phyloP scores from a whole-genome alignment of 495 filamentous ascomycete species.

The Melanomma pulvis-pyrius region DNA sequence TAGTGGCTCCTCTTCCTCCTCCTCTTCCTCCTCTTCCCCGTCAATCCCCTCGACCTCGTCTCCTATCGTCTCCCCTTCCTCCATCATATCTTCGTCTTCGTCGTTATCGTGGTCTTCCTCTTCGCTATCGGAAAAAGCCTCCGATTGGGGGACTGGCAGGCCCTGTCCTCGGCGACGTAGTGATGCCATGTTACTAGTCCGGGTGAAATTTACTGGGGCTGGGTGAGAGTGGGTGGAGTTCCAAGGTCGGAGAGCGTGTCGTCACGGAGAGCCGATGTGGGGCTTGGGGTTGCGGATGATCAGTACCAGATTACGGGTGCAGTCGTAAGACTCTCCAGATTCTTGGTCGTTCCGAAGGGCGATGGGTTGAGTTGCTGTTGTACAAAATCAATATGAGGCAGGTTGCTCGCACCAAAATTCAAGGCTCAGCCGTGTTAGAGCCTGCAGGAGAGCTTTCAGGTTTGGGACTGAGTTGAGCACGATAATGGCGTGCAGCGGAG shows the following conservation, averaged over 20 bases:
- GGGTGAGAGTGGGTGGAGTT: not conserved
- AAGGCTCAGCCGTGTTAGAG: not conserved
- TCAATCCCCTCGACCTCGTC: constrained; percentile 39
- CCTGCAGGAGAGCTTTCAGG: not conserved
- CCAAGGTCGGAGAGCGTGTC: not conserved
- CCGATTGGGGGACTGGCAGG: constrained; percentile 13
- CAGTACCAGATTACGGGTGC: not conserved
- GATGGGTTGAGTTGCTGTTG: not conserved
- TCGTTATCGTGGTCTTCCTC: constrained; percentile 34
- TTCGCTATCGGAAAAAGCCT: constrained; percentile 24
- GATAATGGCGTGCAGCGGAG: not conserved
- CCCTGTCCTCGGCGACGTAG: constrained; percentile 24
- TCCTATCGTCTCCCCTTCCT: constrained; percentile 37
- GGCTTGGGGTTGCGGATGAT: not conserved
- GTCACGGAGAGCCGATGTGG: not conserved
- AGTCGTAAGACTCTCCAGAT: not conserved
- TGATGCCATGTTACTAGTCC: constrained; percentile 24
- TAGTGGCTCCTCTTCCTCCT: constrained; percentile 43
- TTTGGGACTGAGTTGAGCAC: not conserved
- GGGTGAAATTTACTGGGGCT: not conserved
- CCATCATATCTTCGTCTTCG: constrained; percentile 20
- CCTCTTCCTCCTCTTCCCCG: constrained; percentile 45
- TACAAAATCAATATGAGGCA: not conserved
- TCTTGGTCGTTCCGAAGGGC: not conserved
- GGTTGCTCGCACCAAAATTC: not conserved